Conservation (phyloP, 2,329 filamentous ascomycete species). For the Pyricularia sp. region DNA sequence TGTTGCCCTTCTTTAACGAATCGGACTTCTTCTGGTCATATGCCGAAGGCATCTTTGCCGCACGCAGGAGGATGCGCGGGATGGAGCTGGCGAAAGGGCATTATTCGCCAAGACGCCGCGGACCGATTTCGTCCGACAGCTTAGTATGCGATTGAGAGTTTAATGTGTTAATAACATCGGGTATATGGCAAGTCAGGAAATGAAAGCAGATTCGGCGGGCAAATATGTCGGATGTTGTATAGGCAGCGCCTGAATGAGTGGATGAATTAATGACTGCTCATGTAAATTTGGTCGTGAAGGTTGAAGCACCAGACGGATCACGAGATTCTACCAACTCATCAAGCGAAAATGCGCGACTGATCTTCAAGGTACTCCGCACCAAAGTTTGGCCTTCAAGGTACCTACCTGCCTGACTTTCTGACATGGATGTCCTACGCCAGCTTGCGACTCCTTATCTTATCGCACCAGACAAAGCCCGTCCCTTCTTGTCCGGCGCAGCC, state of each 20-base stretch:
- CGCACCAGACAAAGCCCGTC: not conserved
- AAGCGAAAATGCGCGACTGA: not conserved
- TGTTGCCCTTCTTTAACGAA: constrained; percentile 45
- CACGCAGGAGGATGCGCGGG: not conserved
- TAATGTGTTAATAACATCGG: not conserved
- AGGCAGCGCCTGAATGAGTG: not conserved
- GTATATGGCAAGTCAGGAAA: not conserved
- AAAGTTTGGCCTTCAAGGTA: not conserved
- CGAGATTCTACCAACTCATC: not conserved
- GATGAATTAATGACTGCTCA: not conserved
- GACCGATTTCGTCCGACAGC: not conserved
- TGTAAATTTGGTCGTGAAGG: not conserved
- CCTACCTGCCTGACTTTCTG: too few relatives aligned
- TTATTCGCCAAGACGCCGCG: not conserved
- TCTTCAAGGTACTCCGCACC: not conserved
- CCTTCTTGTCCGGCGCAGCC: not conserved
- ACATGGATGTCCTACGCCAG: not conserved
- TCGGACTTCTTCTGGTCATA: constrained; percentile 29
- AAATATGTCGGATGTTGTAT: not conserved
- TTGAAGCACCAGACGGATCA: not conserved
- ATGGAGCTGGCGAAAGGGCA: not conserved
- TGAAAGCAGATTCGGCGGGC: not conserved
- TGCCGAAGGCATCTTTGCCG: constrained; percentile 32
- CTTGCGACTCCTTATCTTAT: not conserved
- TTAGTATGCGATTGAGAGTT: not conserved